A percentile compares a stretch with the other conserved stretches of the same genome.
Evolutionary conservation across 495 filamentous ascomycete genomes (phyloP).

Genomic region (Aspergillus sclerotioniger): DNA sequence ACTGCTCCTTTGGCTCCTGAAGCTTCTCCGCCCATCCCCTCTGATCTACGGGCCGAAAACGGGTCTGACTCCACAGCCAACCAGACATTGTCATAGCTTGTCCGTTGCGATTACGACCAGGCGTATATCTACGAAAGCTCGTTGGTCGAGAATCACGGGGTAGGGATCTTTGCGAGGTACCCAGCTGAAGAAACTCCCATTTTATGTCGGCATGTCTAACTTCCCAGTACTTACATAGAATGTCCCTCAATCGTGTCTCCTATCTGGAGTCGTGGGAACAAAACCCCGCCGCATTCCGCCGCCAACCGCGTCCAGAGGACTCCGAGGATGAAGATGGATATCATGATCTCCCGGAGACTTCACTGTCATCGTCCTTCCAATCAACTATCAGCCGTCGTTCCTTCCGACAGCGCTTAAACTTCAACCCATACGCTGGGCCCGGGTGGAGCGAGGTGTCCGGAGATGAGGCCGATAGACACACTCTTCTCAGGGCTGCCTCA

Average conservation of each 20-base stretch:
- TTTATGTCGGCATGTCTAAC: background rate
- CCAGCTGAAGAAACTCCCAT: background rate
- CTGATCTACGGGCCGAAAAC: conserved; percentile 6
- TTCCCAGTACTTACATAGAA: conserved; percentile 3
- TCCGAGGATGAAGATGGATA: conserved; percentile 34
- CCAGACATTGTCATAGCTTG: conserved; percentile 3
- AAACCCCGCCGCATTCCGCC: conserved; percentile 35
- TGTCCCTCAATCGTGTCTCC: conserved; percentile 26
- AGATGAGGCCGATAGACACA: conserved; percentile 26
- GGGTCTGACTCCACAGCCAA: conserved; percentile 4
- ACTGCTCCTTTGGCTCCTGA: background rate
- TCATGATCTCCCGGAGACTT: conserved; percentile 36
- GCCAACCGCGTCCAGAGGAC: conserved; percentile 19
- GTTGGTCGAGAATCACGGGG: background rate
- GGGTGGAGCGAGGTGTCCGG: conserved; percentile 36
- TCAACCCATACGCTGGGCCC: conserved; percentile 46
- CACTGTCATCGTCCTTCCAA: conserved; percentile 42
- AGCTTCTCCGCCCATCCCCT: background rate
- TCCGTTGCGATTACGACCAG: background rate
- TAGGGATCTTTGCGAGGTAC: background rate
- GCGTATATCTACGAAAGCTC: background rate
- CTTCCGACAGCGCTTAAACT: conserved; percentile 35
- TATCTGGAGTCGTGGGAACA: conserved; percentile 46
- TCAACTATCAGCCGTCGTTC: conserved; percentile 31
- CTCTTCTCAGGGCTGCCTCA: conserved; percentile 25